phyloP scores from a whole-genome alignment of 1,284 basidiomycete species.

The Ustilago cynodontis region DNA sequence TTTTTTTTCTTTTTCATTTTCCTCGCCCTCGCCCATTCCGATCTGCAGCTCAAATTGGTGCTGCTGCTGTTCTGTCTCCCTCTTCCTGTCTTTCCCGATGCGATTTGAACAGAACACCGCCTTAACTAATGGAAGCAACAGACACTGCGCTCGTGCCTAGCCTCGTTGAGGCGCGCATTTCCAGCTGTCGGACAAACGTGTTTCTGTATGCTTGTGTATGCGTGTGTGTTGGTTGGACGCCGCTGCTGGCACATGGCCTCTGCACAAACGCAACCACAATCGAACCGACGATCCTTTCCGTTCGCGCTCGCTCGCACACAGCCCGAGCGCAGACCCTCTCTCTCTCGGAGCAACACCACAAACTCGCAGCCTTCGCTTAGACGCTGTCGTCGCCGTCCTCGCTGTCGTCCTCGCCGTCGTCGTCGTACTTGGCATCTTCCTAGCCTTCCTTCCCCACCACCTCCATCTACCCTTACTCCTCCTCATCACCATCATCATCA shows the following conservation, averaged over 20 bases:
- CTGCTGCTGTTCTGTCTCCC: background rate
- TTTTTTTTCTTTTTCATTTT: too few species aligned
- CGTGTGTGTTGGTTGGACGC: background rate
- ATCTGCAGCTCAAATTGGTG: constrained; percentile 5
- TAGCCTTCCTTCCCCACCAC: background rate
- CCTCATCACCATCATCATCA: background rate
- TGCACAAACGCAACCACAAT: background rate
- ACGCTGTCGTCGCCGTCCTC: background rate
- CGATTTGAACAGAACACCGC: background rate
- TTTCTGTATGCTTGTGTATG: background rate
- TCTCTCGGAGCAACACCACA: background rate
- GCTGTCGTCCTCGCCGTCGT: background rate
- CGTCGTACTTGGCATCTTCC: background rate
- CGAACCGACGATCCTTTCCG: constrained; percentile 2
- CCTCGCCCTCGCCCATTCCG: background rate
- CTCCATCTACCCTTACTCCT: background rate
- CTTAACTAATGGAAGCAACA: too few species aligned
- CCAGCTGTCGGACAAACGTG: background rate
- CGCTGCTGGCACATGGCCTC: constrained; percentile 1
- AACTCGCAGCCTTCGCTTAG: too few species aligned
- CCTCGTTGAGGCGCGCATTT: background rate
- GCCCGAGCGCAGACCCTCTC: constrained; percentile 2
- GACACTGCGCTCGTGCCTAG: background rate
- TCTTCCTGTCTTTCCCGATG: background rate
- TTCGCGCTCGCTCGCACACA: too few species aligned